A percentile compares a stretch with the other conserved stretches of the same genome.
phyloP scores from a whole-genome alignment of 805 yeast species.

The Candida wancherniae region DNA sequence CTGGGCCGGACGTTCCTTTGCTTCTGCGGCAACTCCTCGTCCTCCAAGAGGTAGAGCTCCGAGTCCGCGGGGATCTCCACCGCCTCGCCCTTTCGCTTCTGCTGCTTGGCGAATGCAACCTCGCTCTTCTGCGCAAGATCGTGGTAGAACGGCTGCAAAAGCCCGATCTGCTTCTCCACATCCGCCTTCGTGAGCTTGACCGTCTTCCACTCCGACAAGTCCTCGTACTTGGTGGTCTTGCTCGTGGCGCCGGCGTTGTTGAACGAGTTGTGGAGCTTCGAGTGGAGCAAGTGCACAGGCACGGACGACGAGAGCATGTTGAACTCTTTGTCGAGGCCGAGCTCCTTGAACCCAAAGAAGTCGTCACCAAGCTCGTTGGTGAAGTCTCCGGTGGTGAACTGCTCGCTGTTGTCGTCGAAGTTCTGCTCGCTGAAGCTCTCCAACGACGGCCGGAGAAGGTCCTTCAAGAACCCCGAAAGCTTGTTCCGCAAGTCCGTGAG shows the following conservation, averaged over 20 bases:
- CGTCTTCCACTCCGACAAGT: slow-evolving; percentile 53
- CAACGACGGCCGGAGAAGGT: slow-evolving; percentile 73
- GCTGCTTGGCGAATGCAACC: slow-evolving; percentile 37
- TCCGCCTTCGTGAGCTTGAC: slow-evolving; percentile 49
- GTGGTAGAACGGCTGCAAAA: slow-evolving; percentile 50
- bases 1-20: slow-evolving; percentile 71
- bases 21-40: slow-evolving; percentile 79
- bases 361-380: slow-evolving; percentile 93
- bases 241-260: slow-evolving; percentile 40
- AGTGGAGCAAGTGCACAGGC: slow-evolving; percentile 83
- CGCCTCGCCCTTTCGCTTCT: slow-evolving; percentile 37
- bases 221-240: slow-evolving; percentile 56
- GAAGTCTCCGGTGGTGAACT: slow-evolving; percentile 91
- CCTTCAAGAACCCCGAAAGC: slow-evolving; percentile 68
- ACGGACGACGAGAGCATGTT: slow-evolving; percentile 79
- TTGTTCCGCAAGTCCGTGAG: slow-evolving; percentile 64
- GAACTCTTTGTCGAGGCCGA: slow-evolving; percentile 90
- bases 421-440: slow-evolving; percentile 71
- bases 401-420: slow-evolving; percentile 88
- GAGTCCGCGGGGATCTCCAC: slow-evolving; percentile 37
- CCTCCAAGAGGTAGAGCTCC: slow-evolving; percentile 53
- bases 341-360: slow-evolving; percentile 92
- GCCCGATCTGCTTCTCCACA: slow-evolving; percentile 50
- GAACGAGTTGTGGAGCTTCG: slow-evolving; percentile 60
- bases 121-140: slow-evolving; percentile 39